Conservation (phyloP, 441 rosid genomes). For the Macaranga tanarius region DNA sequence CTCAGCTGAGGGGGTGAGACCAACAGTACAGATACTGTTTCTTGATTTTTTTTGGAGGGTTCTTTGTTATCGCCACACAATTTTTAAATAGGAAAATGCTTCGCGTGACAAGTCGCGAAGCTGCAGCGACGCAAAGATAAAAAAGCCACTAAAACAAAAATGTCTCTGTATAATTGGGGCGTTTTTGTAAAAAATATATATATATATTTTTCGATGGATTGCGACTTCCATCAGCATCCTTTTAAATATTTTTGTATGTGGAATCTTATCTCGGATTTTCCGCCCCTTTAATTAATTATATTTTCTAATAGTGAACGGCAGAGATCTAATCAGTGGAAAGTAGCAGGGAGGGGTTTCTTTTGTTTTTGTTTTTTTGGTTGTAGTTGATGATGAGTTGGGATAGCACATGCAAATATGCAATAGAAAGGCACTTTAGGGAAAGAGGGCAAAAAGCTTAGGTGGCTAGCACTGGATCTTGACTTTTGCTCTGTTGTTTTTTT, state of each 20-base stretch:
- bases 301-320: not conserved
- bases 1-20: not conserved
- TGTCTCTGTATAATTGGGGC: no score
- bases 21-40: not conserved
- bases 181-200: no score
- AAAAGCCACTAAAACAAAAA: no score
- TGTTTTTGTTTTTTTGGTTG: no score
- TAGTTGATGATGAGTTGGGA: not conserved
- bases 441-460: slow-evolving; percentile 17
- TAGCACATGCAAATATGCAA: not conserved
- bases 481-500: not conserved
- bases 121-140: no score
- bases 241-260: no score
- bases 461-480: slow-evolving; percentile 28
- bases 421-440: slow-evolving; percentile 7
- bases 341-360: no score
- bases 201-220: no score
- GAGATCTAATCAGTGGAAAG: not conserved
- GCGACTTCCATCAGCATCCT: no score
- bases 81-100: no score
- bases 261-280: slow-evolving; percentile 7
- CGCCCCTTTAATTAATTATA: not conserved
- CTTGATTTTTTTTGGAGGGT: not conserved
- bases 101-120: no score
- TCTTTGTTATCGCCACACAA: not conserved